Base-by-base conservation (phyloP, 352 stramenopile species). In the Halophytophthora batemanensis region DNA sequence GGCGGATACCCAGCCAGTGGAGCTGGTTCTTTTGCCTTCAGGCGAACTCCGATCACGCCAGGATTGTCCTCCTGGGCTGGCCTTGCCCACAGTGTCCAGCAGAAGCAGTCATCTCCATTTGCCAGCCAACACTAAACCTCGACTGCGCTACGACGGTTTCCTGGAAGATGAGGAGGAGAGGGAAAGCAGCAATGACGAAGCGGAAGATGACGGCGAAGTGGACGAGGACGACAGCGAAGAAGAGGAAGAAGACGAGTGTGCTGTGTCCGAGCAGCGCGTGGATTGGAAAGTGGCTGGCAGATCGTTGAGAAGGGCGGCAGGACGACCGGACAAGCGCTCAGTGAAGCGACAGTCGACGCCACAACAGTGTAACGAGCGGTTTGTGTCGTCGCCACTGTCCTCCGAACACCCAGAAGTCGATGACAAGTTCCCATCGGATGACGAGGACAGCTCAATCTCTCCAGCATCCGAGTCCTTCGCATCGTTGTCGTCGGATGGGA, bases 41-140 rank as follows among this genome's bases (percentile, higher is more conserved):
- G 78, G 78, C 15, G 75, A 89, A 64, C 87, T 89, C 47, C 61
- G 66, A 37, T 52, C 73, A 4, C 53, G 71, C 15, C 71, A 89
- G 41, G 73, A 89, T 51, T 86, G 75, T 44, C 66, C 71, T 4
- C 56, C 64, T 2, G 74, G 66, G 1, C 45, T 86, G n/a, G 53
- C 49, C 41, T 49, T 85, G 39, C 75, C 75, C 6, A 38, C 53
- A 21, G n/a, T 56, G 22, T 31, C 25, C 8, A 4, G 25, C 25
- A 8, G 4, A 31, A 31, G 4, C 8, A 8, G 25, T 31, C 25
- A 4, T 31, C 25, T 4, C 8, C 25, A 8, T 8, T 8, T 31
- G 25, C 4, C 4, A 10, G 25, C 4, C 4, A 4, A 31, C 8
- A 8, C 25, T 4, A 31, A 31, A 8, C 25, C 25, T 31, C 25